Evolutionary conservation across 805 yeast species (phyloP).

Genomic region (Wilhelminamyces savonicus): DNA sequence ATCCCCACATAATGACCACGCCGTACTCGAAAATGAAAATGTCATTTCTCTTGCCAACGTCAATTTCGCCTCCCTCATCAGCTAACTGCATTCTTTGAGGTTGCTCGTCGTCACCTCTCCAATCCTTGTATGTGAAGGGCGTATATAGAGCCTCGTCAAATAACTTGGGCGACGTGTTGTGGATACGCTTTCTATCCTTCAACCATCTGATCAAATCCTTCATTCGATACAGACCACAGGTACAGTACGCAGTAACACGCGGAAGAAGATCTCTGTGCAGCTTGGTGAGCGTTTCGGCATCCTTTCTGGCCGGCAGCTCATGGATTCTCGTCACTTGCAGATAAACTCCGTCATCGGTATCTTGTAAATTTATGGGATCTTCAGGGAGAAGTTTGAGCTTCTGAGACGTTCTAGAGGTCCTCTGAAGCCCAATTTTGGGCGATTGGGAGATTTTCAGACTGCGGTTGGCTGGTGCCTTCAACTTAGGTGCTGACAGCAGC

Average conservation of each 20-base stretch:
- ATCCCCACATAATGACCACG: conserved; percentile 97
- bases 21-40: conserved; percentile 92
- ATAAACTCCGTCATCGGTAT: conserved; percentile 49
- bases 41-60: conserved; percentile 75
- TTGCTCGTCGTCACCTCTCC: conserved; percentile 41
- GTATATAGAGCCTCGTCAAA: conserved; percentile 95
- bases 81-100: conserved; percentile 55
- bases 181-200: conserved; percentile 64
- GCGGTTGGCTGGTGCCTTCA: conserved; percentile 17
- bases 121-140: conserved; percentile 77
- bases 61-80: conserved; percentile 94
- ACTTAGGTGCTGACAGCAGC: too few species aligned
- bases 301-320: conserved; percentile 84
- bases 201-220: conserved; percentile 81
- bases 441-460: conserved; percentile 23
- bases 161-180: conserved; percentile 76
- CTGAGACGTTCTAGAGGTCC: conserved; percentile 70
- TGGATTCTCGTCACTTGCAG: conserved; percentile 80
- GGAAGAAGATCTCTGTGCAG: conserved; percentile 80
- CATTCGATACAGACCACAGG: conserved; percentile 90
- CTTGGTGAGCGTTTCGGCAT: conserved; percentile 90
- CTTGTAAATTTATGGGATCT: too few species aligned
- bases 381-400: conserved; percentile 68
- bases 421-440: conserved; percentile 60
- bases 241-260: conserved; percentile 92